Conservation (phyloP, 2,329 filamentous ascomycete species). For the Tolypocladium pustulatum region DNA sequence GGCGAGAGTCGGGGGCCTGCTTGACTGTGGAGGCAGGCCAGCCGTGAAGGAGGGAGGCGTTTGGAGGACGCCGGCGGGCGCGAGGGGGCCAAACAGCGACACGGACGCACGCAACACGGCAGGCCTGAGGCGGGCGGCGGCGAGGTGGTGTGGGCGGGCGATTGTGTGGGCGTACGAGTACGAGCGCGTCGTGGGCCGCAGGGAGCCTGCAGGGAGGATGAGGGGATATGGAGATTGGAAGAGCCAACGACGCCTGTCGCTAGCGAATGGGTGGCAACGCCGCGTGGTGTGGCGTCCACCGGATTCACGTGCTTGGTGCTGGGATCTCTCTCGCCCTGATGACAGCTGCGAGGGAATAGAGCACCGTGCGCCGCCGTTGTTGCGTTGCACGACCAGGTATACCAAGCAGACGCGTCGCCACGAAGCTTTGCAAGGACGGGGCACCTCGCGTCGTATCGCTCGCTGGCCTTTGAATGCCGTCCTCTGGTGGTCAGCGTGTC, state of each 20-base stretch:
- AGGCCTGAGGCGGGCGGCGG: background rate
- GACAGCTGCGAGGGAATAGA: background rate
- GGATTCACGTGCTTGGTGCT: background rate
- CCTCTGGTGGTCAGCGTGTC: no score
- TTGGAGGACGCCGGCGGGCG: background rate
- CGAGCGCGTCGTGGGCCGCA: background rate
- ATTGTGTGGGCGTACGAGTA: background rate
- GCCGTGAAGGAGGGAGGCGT: background rate
- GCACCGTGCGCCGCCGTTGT: background rate
- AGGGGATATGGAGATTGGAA: background rate
- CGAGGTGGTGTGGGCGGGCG: background rate
- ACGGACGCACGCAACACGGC: background rate
- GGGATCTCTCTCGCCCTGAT: background rate
- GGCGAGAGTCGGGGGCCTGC: background rate
- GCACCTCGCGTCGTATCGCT: background rate
- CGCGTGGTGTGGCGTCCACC: background rate
- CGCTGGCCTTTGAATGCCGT: no score
- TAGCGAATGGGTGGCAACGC: background rate
- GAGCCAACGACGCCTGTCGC: background rate
- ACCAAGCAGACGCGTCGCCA: background rate
- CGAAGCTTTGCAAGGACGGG: background rate
- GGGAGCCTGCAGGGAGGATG: background rate
- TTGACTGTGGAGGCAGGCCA: background rate
- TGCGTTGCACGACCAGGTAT: background rate
- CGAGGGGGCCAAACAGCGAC: background rate